Evolutionary conservation across 2,329 filamentous ascomycete species (phyloP).

Genomic region (Paecilomyces sp.): DNA sequence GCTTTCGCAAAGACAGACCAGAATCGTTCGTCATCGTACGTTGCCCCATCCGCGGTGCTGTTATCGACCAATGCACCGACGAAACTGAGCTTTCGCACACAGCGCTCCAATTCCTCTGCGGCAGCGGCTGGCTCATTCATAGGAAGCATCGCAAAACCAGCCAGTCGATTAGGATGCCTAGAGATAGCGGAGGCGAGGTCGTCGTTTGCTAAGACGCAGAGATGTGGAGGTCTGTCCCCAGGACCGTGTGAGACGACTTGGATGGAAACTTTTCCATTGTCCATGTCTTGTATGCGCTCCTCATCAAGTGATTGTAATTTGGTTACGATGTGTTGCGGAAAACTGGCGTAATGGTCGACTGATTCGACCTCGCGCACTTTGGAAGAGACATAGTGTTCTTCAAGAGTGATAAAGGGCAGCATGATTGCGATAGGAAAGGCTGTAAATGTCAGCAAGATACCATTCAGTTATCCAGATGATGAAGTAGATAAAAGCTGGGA

Average conservation of each 20-base stretch:
- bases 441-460: not conserved
- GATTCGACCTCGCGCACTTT: conserved; percentile 5
- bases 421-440: conserved; percentile 2
- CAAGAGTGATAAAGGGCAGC: conserved; percentile 12
- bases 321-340: conserved; percentile 6
- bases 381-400: conserved; percentile 12
- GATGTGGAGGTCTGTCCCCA: conserved; percentile 2
- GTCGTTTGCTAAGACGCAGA: conserved; percentile 21
- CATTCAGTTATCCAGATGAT: no score
- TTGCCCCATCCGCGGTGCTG: conserved; percentile 30
- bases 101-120: conserved; percentile 28
- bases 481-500: not conserved
- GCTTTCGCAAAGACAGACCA: conserved; percentile 37
- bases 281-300: conserved; percentile 5
- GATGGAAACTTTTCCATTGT: conserved; percentile 6
- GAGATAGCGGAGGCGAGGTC: conserved; percentile 23
- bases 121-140: conserved; percentile 30
- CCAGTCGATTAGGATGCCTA: conserved; percentile 29
- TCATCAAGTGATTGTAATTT: conserved; percentile 7
- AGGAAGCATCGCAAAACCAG: conserved; percentile 38
- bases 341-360: conserved; percentile 8
- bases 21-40: conserved; percentile 39
- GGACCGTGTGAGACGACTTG: conserved; percentile 12
- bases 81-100: conserved; percentile 39
- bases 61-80: conserved; percentile 44